A percentile compares a stretch with the other conserved stretches of the same genome.
Conservation (phyloP, 164 flowering plant species). For the Vitis amurensis region DNA sequence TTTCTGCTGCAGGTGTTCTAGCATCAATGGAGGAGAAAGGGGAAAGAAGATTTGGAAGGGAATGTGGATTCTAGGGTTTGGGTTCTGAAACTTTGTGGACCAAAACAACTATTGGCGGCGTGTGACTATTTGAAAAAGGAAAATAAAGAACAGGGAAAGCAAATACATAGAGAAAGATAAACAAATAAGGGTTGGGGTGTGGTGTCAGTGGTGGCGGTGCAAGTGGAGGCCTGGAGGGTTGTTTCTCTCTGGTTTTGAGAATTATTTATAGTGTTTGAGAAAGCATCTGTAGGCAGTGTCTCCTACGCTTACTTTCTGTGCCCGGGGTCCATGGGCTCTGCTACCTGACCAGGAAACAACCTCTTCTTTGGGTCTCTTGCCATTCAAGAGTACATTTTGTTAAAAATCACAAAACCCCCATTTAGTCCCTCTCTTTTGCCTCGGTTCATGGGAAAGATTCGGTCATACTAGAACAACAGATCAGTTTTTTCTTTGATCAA, state of each 20-base stretch:
- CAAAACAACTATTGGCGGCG: slow-evolving; percentile 3
- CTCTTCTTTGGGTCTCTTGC: slow-evolving; percentile 16
- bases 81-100: slow-evolving; percentile 17
- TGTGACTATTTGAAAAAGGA: slow-evolving; percentile 3
- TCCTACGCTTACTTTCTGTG: slow-evolving; percentile 22
- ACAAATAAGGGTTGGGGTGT: slow-evolving; percentile 23
- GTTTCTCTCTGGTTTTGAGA: slow-evolving; percentile 22
- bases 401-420: slow-evolving; percentile 6
- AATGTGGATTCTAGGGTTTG: slow-evolving; percentile 18
- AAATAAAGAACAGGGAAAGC: slow-evolving; percentile 5
- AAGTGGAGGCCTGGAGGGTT: slow-evolving; percentile 25
- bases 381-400: slow-evolving; percentile 15
- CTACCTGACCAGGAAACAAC: slow-evolving; percentile 29
- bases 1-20: slow-evolving; percentile 20
- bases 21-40: background rate
- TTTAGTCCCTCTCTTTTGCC: slow-evolving; percentile 8
- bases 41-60: slow-evolving; percentile 7
- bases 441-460: slow-evolving; percentile 32
- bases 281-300: slow-evolving; percentile 18
- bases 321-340: slow-evolving; percentile 34
- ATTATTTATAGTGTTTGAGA: slow-evolving; percentile 16
- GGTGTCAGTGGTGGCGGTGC: slow-evolving; percentile 37
- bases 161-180: slow-evolving; percentile 11
- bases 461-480: slow-evolving; percentile 19
- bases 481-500: slow-evolving; percentile 4